Base-by-base conservation (phyloP, 192 early-diverging fungal genomes). In the Thoreauomyces humboldtii region DNA sequence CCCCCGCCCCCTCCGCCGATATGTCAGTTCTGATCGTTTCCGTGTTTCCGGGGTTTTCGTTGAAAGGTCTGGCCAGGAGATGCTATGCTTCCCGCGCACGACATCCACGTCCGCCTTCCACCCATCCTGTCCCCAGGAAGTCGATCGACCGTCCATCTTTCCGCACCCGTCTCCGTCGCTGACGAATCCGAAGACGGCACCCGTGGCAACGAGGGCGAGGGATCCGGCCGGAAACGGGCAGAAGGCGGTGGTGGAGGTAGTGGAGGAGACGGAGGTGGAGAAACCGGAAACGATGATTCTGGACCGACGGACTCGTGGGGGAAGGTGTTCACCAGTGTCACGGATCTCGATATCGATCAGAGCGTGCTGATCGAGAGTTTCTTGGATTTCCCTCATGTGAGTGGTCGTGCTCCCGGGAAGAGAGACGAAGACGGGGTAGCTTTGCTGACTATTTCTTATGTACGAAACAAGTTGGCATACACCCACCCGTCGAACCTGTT, bases 11-110 rank as follows among this genome's bases (percentile, higher is more conserved):
- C n/a, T n/a, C n/a, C n/a, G n/a, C n/a, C n/a, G n/a, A n/a, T n/a
- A n/a, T n/a, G n/a, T n/a, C n/a, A n/a, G n/a, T n/a, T n/a, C n/a
- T n/a, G n/a, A n/a, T n/a, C n/a, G n/a, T n/a, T n/a, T n/a, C n/a
- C n/a, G n/a, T n/a, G n/a, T n/a, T n/a, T n/a, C n/a, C 42, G 17
- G 42, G 17, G 42, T 43, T 43, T 19, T 15, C 0, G 42, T 45
- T n/a, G n/a, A n/a, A n/a, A 66, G 64, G 65, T 68, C 19, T 68
- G 65, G 65, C 65, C 65, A 22, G 65, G 65, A 6, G 65, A 68
- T 38, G 28, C 65, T 11, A 59, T 58, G 2, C 65, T 59, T n/a
- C 65, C 65, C 0, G 65, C 65, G 22, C 60, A 68, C 48, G 65
- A 68, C 19, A 68, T 60, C 35, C 56, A 59, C 34, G 55, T 28